These are phyloP conservation scores for Russula compacta DNA, from an alignment of 768 basidiomycete species.

Conservation along the genomic window DNA sequence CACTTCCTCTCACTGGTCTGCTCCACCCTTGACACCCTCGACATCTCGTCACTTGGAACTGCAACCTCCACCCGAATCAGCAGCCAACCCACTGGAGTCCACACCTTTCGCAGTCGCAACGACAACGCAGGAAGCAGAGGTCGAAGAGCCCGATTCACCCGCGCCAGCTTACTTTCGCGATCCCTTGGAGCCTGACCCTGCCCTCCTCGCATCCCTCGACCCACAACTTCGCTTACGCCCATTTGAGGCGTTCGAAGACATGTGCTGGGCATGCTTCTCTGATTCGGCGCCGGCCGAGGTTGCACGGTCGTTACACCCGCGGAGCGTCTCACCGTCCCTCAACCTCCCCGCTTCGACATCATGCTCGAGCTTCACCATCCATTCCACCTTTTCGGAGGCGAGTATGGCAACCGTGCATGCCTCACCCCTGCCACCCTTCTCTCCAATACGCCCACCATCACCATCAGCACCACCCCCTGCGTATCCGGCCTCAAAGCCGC, in stretches of 20 bases:
- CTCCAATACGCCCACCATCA: neutral
- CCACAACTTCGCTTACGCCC: neutral
- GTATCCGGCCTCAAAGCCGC: conserved; percentile 3
- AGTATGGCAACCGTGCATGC: conserved; percentile 1
- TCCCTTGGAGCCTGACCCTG: conserved; percentile 9
- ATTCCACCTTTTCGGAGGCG: neutral
- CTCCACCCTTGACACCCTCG: neutral
- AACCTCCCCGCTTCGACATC: neutral
- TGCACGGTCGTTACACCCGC: neutral
- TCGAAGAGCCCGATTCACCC: conserved; percentile 2
- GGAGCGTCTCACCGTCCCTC: neutral
- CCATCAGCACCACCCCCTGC: neutral
- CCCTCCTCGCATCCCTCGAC: conserved; percentile 9
- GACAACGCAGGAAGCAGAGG: neutral
- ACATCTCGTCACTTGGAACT: neutral
- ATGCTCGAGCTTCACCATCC: neutral
- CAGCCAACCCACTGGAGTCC: neutral
- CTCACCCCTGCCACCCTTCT: neutral
- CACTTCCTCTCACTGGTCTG: conserved; percentile 9
- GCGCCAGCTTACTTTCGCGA: conserved; percentile 13
- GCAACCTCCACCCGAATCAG: neutral
- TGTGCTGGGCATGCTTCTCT: neutral
- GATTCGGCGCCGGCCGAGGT: neutral
- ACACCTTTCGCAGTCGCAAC: neutral
- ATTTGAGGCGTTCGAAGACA: conserved; percentile 12